These are phyloP conservation scores for Trichodelitschia bisporula DNA, from an alignment of 495 filamentous ascomycete genomes.

Conservation along the genomic window DNA sequence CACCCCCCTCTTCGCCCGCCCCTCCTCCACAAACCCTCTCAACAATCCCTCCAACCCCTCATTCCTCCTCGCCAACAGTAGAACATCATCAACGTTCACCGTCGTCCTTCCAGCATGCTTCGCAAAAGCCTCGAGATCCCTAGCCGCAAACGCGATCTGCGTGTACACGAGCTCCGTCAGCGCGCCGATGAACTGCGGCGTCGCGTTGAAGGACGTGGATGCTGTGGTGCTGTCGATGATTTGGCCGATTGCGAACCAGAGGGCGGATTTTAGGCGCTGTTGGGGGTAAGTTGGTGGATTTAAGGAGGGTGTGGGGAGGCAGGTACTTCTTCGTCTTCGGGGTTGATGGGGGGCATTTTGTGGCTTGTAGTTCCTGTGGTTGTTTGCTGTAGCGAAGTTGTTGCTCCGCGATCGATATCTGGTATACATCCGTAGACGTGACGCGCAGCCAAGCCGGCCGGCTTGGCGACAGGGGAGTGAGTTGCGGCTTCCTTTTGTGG, in stretches of 20 bases:
- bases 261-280: conserved; percentile 70
- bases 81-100: conserved; percentile 62
- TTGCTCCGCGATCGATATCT: no score
- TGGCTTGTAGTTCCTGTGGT: no score
- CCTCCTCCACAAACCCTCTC: conserved; percentile 9
- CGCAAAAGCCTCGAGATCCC: conserved; percentile 32
- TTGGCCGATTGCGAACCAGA: conserved; percentile 81
- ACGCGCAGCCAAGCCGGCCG: no score
- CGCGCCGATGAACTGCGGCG: conserved; percentile 83
- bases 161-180: conserved; percentile 79
- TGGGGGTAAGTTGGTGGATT: neutral
- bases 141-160: conserved; percentile 44
- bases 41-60: conserved; percentile 35
- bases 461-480: no score
- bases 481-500: no score
- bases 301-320: neutral
- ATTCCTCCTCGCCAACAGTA: conserved; percentile 68
- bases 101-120: conserved; percentile 69
- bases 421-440: no score
- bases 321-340: conserved; percentile 9
- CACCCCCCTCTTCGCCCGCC: conserved; percentile 9
- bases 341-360: conserved; percentile 1
- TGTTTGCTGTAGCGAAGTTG: no score
- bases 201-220: conserved; percentile 49
- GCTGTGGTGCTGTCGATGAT: conserved; percentile 74